Evolutionary conservation across 1,284 basidiomycete genomes (phyloP), one percentile per base, ranked within the genome.

Genomic region (Boletus semigastroideus): DNA sequence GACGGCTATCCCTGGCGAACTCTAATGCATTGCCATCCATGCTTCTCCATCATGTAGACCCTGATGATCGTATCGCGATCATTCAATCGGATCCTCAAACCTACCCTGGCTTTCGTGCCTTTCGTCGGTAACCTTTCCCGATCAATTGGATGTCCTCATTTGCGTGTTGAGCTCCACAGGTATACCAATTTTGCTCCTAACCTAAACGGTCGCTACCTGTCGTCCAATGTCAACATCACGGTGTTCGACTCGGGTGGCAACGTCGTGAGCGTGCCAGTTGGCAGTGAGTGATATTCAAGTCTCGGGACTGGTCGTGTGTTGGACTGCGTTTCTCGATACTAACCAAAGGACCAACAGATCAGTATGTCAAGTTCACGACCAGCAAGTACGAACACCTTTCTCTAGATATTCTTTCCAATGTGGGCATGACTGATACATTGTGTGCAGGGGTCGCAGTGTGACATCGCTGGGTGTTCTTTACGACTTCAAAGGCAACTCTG

Each of bases 211-310:
- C 80, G 88, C 42, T 93, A 92, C 64, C 74, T 95, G 40, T 85
- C 90, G 0, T 90, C 87, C 4, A 94, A 94, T 63, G 89, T 83
- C 43, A 92, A 94, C 69, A 92, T 94, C 61, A 93, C 90, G 0
- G 63, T 90, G 10, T 59, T 74, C 9, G 77, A 82, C 59, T 71
- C 78, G 42, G 63, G 80, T 28, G 78, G 77, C 27, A 74, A 80
- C n/a, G 59, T 59, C 4, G 72, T 78, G 53, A 82, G 71, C 59
- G 77, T 83, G 0, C 86, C 87, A 0, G 78, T 90, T 46, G 87
- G 88, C 46, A 79, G 83, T 76, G 64, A 60, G 74, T 71, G 5
- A 2, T 17, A 14, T 11, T 6, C 17, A 2, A 3, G 16, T 22
- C 25, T 20, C 12, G 5, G 45, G 27, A 30, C 13, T 5, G 4